Percentiles rank a stretch among this genome's conserved stretches.
phyloP scores from a whole-genome alignment of 495 filamentous ascomycete species.

The Penicillium longicatenatum region DNA sequence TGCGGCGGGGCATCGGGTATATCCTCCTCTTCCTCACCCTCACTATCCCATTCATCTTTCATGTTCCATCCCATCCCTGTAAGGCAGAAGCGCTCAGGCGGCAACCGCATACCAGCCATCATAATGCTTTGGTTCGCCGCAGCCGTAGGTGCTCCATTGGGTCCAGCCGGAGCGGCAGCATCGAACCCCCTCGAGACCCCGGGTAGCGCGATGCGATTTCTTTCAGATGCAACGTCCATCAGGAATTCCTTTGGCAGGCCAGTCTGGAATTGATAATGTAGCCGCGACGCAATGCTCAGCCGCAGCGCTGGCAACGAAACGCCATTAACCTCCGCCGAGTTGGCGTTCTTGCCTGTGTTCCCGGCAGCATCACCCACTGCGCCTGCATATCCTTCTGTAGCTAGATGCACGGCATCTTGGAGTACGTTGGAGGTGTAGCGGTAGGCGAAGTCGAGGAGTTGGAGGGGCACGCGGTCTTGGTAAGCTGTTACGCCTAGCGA shows the following conservation, averaged over 20 bases:
- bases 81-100: constrained; percentile 88
- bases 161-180: constrained; percentile 15
- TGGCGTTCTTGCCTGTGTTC: constrained; percentile 23
- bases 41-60: constrained; percentile 73
- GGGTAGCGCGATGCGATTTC: constrained; percentile 80
- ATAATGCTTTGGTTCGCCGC: constrained; percentile 37
- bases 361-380: constrained; percentile 27
- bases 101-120: constrained; percentile 74
- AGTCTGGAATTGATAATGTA: constrained; percentile 66
- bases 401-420: constrained; percentile 54
- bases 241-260: constrained; percentile 82
- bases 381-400: constrained; percentile 53
- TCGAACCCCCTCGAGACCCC: constrained; percentile 69
- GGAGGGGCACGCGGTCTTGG: constrained; percentile 90
- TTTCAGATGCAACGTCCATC: constrained; percentile 76
- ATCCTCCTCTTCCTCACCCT: constrained; percentile 55
- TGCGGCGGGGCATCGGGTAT: constrained; percentile 37
- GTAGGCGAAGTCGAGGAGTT: constrained; percentile 97
- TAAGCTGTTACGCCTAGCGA: constrained; percentile 85
- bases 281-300: constrained; percentile 63
- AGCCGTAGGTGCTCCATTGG: constrained; percentile 16
- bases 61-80: constrained; percentile 83
- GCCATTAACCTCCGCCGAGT: constrained; percentile 39
- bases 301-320: constrained; percentile 60
- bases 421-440: constrained; percentile 62